These are phyloP conservation scores for Cinnamomum micranthum DNA, from an alignment of 164 flowering plant genomes.

Conservation along the genomic window DNA sequence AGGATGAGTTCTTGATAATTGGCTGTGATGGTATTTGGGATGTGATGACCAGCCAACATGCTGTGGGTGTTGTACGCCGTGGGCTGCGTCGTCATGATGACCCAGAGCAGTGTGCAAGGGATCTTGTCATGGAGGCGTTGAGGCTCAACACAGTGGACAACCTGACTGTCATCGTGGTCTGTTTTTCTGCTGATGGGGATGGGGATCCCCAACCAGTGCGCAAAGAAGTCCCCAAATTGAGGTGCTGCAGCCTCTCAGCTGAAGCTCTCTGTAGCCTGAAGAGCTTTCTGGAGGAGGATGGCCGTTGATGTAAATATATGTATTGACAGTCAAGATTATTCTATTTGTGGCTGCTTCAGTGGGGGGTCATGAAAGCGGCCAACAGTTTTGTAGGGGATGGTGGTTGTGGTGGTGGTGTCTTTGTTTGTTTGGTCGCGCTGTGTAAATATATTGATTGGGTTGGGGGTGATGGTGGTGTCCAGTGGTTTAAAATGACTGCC, in stretches of 20 bases:
- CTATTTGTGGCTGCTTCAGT: conserved; percentile 10
- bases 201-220: conserved; percentile 26
- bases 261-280: conserved; percentile 59
- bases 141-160: conserved; percentile 60
- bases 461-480: background rate
- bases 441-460: background rate
- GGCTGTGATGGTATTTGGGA: conserved; percentile 97
- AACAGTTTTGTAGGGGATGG: conserved; percentile 11
- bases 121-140: conserved; percentile 66
- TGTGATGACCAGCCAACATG: conserved; percentile 81
- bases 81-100: conserved; percentile 65
- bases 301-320: conserved; percentile 16
- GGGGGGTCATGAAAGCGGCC: conserved; percentile 4
- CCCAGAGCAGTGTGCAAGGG: conserved; percentile 72
- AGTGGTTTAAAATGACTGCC: background rate
- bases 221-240: conserved; percentile 23
- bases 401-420: too few species aligned
- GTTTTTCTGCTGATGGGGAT: conserved; percentile 43
- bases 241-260: conserved; percentile 58
- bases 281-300: conserved; percentile 36
- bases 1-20: conserved; percentile 82
- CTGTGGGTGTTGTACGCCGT: conserved; percentile 63
- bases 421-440: background rate
- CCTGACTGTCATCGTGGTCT: conserved; percentile 72
- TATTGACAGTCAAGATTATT: background rate